Evolutionary conservation across 306 rosid species (phyloP).

Genomic region (Castanea mollissima): DNA sequence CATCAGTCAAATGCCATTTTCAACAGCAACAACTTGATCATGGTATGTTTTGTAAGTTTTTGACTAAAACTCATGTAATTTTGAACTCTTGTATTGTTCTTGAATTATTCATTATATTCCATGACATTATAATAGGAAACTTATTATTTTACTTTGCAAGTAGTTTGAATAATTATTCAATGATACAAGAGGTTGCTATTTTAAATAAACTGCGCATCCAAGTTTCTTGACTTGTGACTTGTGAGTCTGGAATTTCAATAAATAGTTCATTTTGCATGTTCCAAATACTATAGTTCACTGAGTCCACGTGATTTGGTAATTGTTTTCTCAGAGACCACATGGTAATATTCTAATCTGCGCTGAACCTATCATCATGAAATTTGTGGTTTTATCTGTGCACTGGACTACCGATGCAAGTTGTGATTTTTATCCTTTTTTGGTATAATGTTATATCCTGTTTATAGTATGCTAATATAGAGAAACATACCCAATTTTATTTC

Average conservation of each 20-base stretch:
- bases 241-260: no score
- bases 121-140: no score
- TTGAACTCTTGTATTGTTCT: no score
- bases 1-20: background rate
- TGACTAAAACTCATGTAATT: no score
- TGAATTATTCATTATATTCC: no score
- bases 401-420: background rate
- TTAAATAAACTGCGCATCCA: no score
- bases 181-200: no score
- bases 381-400: background rate
- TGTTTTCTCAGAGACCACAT: background rate
- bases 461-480: background rate
- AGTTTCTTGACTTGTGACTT: no score
- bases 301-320: background rate
- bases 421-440: background rate
- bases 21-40: slow-evolving; percentile 26
- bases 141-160: no score
- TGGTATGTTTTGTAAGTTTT: slow-evolving; percentile 18
- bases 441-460: background rate
- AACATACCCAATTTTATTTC: background rate
- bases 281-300: no score
- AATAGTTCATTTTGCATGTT: no score
- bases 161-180: no score
- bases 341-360: background rate
- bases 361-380: background rate